Base-by-base conservation (phyloP, 345 rosid genomes). In the Conringia planisiliqua region DNA sequence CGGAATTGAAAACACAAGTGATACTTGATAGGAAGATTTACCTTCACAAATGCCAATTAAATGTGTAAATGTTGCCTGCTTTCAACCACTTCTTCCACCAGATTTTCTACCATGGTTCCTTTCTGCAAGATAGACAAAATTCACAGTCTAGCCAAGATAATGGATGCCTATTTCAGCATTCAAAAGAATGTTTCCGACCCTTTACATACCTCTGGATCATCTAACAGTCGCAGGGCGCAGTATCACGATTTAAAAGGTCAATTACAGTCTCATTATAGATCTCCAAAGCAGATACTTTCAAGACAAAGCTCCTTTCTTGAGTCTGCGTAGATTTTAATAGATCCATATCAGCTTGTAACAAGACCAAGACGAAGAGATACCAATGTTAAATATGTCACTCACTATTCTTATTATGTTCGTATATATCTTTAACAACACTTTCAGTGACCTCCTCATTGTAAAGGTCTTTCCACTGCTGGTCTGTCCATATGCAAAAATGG, bases 401-500 rank as follows among this genome's bases (percentile, higher is more conserved):
- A 92, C 98, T 70, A 79, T 84, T 58, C 82, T 60, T 62, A 92
- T 86, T 39, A 76, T 86, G 92, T 33, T 87, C 86, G 42, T 84
- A 92, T 64, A 92, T 88, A 78, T 92, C 94, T 57, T 79, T 83
- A 56, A 90, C 75, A 16, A 88, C 98, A 78, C 83, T 81, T 74
- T 92, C 89, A 13, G 94, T 85, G 67, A 92, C 85, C 32, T 96
- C 71, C 88, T 85, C 98, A 92, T 92, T 52, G 98, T 92, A 81
- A 80, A 92, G 52, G 96, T 92, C 83, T 92, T 92, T 39, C 98
- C 98, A 44, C 98, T 90, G 57, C 98, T 86, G 40, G 96, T 92
- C 78, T 92, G 98, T 77, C 98, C 98, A 80, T 92, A 92, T 0
- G 96, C 94, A 79, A 92, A 92, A 67, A 92, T 88, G 4, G 96